phyloP scores from a whole-genome alignment of 768 basidiomycete genomes.

The Clathrus columnatus region DNA sequence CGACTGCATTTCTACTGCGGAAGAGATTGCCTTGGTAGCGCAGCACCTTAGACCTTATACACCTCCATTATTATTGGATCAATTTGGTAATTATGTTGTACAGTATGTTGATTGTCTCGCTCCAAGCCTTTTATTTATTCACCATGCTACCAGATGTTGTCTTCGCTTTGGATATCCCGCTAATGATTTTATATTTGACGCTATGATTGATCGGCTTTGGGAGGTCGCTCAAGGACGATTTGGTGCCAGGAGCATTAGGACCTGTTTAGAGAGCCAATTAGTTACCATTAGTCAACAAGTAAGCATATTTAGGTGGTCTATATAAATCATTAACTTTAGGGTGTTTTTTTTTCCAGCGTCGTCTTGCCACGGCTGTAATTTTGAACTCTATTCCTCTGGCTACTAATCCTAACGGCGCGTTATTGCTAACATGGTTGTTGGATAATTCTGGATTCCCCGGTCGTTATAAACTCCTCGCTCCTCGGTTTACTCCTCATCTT shows the following conservation, averaged over 20 bases:
- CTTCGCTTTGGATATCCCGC: constrained; percentile 83
- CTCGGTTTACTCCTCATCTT: constrained; percentile 92
- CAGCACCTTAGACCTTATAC: constrained; percentile 85
- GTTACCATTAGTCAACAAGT: constrained; percentile 80
- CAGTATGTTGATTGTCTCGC: constrained; percentile 50
- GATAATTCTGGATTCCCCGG: constrained; percentile 93
- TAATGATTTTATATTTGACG: constrained; percentile 96
- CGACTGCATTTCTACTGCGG: constrained; percentile 81
- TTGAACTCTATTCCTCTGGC: constrained; percentile 96
- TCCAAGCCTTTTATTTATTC: background rate
- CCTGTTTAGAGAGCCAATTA: constrained; percentile 86
- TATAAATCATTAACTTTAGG: background rate
- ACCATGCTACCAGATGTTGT: constrained; percentile 51
- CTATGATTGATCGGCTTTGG: constrained; percentile 97
- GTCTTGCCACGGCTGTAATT: constrained; percentile 88
- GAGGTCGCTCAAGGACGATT: constrained; percentile 97
- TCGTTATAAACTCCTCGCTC: constrained; percentile 89
- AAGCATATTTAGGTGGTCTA: background rate
- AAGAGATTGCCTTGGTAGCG: constrained; percentile 78
- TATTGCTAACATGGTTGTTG: constrained; percentile 92
- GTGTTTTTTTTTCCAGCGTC: constrained; percentile 40
- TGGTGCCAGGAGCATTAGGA: constrained; percentile 95
- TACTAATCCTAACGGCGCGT: constrained; percentile 94
- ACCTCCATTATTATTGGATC: constrained; percentile 89
- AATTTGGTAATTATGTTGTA: constrained; percentile 89